Base-by-base conservation (phyloP, 148 eudicot genomes). In the Persicaria tinctoria region DNA sequence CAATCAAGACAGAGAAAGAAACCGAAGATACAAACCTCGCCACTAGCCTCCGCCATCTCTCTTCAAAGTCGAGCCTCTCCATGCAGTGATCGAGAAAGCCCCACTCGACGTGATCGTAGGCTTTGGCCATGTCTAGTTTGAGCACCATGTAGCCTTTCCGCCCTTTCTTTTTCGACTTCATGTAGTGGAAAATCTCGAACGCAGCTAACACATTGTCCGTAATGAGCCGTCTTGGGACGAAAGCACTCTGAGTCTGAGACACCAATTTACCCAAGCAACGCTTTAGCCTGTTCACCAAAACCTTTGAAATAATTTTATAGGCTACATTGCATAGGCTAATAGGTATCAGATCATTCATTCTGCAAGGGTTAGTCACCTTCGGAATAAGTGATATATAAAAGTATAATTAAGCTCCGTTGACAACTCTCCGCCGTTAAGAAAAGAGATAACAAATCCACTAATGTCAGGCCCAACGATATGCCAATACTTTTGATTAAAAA, bases 91-190 rank as follows among this genome's bases (percentile, higher is more conserved):
- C 41, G 41, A 32, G 18, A 38, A 75, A 75, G 1, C 1, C 1
- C 78, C 78, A 75, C 48, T 75, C 72, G 0, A 75, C 59, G 1
- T 57, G 18, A 6, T 75, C 38, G 8, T 44, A 3, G 11, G 51
- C 51, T 49, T 49, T 49, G 7, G 51, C 7, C 51, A 49, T 49
- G 11, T 49, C 51, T 10, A 23, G 73, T 32, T 64, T 75, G 5
- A 63, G 3, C 0, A 71, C 71, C 72, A 75, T 75, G 18, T 6
- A 32, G 1, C 77, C 71, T 32, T 63, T 20, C 1, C 6, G 20
- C n/a, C 56, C 45, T 0, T 0, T 1, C 41, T 32, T 32, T 32
- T 10, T 6, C 7, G 51, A 1, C 6, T 23, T 4, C 41, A 2
- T 32, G 41, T 1, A 32, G 41, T 32, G 41, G 41, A 32, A 32